A percentile compares a stretch with the other conserved stretches of the same genome.
phyloP scores from a whole-genome alignment of 352 stramenopile genomes.

The Globisporangium emineosum region DNA sequence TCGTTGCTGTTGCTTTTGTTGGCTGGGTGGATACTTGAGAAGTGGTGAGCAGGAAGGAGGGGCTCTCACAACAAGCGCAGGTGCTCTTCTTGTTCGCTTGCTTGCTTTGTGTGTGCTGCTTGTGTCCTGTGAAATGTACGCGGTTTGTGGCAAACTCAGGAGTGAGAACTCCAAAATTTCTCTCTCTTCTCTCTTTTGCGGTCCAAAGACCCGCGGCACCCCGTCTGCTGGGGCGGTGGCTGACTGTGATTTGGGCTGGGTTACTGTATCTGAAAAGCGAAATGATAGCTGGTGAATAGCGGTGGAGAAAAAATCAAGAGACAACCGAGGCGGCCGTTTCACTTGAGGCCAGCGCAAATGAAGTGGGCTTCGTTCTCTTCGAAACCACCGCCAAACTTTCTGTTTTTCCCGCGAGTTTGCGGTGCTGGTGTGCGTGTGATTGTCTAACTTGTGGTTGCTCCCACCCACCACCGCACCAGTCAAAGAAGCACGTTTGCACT shows the following conservation, averaged over 20 bases:
- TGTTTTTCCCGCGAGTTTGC: neutral
- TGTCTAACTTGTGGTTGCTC: neutral
- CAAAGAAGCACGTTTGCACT: neutral
- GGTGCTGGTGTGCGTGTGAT: too few relatives aligned
- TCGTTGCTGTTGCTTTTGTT: neutral
- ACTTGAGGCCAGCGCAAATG: neutral
- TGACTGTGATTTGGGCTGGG: neutral
- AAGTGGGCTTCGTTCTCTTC: neutral
- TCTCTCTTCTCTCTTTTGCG: neutral
- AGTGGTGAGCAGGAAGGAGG: neutral
- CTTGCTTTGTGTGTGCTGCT: neutral
- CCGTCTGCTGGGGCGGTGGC: neutral
- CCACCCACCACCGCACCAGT: neutral
- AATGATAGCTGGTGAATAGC: neutral
- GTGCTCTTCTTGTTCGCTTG: neutral
- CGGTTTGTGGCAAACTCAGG: neutral
- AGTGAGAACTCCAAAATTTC: constrained; percentile 2
- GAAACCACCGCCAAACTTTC: constrained; percentile 5
- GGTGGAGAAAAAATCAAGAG: neutral
- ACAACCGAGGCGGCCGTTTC: constrained; percentile 1
- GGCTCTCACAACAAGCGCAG: constrained; percentile 4
- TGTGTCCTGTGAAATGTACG: neutral
- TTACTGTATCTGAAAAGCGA: neutral
- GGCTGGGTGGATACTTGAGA: constrained; percentile 5
- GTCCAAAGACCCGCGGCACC: neutral